phyloP scores from a whole-genome alignment of 176 grass and related monocot genomes.

The Olyra latifolia region DNA sequence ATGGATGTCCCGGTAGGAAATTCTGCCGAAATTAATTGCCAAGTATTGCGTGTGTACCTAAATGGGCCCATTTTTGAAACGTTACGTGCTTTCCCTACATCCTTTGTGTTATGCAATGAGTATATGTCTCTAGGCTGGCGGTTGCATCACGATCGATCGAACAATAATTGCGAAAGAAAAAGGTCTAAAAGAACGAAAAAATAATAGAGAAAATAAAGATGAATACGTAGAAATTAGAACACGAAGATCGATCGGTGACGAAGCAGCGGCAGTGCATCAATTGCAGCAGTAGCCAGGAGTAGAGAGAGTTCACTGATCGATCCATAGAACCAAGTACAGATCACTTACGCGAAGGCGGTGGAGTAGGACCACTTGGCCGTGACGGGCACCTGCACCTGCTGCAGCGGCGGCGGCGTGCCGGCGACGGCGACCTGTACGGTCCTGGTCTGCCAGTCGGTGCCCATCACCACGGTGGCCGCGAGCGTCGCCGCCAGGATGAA shows the following conservation, averaged over 20 bases:
- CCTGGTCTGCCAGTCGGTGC: conserved; percentile 49
- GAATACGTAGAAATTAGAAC: not conserved
- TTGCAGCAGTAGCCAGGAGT: not conserved
- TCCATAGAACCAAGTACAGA: not conserved
- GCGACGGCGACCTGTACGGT: conserved; percentile 31
- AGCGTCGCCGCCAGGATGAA: conserved; percentile 51
- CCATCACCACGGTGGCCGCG: conserved; percentile 62
- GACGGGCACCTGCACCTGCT: conserved; percentile 45
- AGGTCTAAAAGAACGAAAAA: rapidly evolving
- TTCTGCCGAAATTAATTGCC: not conserved
- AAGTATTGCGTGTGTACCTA: not conserved
- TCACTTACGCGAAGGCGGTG: conserved; percentile 74
- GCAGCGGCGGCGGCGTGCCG: conserved; percentile 48
- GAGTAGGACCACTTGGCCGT: conserved; percentile 67
- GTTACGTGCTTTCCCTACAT: not conserved
- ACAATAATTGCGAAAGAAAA: not conserved
- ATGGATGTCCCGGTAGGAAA: not conserved
- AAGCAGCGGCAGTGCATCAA: not conserved
- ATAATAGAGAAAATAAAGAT: not conserved
- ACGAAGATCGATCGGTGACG: not conserved
- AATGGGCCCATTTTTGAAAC: not conserved
- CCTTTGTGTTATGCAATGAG: not conserved
- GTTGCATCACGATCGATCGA: not conserved
- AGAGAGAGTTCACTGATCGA: not conserved
- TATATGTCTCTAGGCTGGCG: not conserved